Evolutionary conservation across 108 stramenopile species (phyloP).

Genomic region (Cyclostephanos tholiformis): DNA sequence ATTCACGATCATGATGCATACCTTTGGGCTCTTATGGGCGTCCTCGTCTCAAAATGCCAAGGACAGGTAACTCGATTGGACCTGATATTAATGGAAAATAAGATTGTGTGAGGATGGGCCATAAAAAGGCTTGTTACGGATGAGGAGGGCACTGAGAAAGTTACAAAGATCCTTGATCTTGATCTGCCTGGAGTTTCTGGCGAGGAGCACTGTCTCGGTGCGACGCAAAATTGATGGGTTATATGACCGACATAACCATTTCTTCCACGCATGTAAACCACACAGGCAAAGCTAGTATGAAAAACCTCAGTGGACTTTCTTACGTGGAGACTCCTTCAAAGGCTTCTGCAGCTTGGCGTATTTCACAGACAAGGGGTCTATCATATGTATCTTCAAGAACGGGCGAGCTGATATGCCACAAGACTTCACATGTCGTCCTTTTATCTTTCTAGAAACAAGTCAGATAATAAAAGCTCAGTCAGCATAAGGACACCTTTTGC

Average conservation of each 20-base stretch:
- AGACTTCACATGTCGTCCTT: neutral
- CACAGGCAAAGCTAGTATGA: neutral
- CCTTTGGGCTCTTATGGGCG: neutral
- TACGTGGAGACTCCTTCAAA: neutral
- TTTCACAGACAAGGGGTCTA: neutral
- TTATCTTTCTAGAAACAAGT: too few relatives aligned
- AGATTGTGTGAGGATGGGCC: neutral
- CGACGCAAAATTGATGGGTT: neutral
- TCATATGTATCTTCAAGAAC: neutral
- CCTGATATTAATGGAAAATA: slow-evolving; percentile 2
- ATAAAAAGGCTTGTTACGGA: neutral
- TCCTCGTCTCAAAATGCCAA: neutral
- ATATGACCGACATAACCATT: neutral
- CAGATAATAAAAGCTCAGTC: too few relatives aligned
- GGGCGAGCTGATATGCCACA: neutral
- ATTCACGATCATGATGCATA: slow-evolving; percentile 6
- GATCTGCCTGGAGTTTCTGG: slow-evolving; percentile 3
- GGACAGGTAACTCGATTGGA: neutral
- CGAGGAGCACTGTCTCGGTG: neutral
- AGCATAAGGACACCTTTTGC: neutral
- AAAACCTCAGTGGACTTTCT: slow-evolving; percentile 3
- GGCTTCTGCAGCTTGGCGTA: neutral
- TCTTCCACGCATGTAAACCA: neutral
- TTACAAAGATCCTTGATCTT: neutral
- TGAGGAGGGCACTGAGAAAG: slow-evolving; percentile 23